A percentile compares a stretch with the other conserved stretches of the same genome.
These are phyloP conservation scores for Thyridium curvatum DNA, from an alignment of 2,329 filamentous ascomycete species.

Conservation along the genomic window DNA sequence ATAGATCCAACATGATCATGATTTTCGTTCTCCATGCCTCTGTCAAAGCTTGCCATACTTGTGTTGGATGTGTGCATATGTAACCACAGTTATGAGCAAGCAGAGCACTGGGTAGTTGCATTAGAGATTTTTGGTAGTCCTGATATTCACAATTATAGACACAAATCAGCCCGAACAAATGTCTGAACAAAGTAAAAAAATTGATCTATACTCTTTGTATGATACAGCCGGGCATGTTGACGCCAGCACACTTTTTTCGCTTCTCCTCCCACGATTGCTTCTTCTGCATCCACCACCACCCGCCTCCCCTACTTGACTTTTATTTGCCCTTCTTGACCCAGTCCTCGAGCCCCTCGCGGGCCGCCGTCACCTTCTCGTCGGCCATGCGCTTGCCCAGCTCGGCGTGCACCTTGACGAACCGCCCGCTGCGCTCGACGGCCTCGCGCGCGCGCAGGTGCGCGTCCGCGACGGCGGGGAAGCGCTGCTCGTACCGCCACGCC, in stretches of 20 bases:
- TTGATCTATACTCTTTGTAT: constrained; percentile 11
- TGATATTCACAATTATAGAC: too few relatives aligned
- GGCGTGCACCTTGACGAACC: constrained; percentile 69
- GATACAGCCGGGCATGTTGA: constrained; percentile 7
- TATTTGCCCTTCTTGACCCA: constrained; percentile 91
- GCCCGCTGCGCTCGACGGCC: constrained; percentile 60
- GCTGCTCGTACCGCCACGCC: constrained; percentile 89
- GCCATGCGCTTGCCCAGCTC: constrained; percentile 65
- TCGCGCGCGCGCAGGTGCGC: constrained; percentile 69
- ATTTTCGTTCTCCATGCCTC: not conserved
- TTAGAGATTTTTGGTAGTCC: too few relatives aligned
- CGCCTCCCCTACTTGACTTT: constrained; percentile 10
- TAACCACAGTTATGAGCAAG: too few relatives aligned
- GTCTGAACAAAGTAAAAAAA: constrained; percentile 1
- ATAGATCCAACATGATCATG: constrained; percentile 4
- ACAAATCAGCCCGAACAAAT: too few relatives aligned
- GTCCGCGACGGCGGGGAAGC: constrained; percentile 75
- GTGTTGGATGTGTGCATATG: too few relatives aligned
- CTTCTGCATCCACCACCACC: not conserved
- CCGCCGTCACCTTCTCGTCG: constrained; percentile 72
- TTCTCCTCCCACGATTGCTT: not conserved
- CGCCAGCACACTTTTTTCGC: constrained; percentile 1
- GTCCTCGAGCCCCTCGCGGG: constrained; percentile 71
- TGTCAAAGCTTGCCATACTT: constrained; percentile 1
- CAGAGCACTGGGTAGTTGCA: too few relatives aligned